These are phyloP conservation scores for Halophytophthora polymorphica DNA, from an alignment of 352 stramenopile genomes.

Conservation along the genomic window DNA sequence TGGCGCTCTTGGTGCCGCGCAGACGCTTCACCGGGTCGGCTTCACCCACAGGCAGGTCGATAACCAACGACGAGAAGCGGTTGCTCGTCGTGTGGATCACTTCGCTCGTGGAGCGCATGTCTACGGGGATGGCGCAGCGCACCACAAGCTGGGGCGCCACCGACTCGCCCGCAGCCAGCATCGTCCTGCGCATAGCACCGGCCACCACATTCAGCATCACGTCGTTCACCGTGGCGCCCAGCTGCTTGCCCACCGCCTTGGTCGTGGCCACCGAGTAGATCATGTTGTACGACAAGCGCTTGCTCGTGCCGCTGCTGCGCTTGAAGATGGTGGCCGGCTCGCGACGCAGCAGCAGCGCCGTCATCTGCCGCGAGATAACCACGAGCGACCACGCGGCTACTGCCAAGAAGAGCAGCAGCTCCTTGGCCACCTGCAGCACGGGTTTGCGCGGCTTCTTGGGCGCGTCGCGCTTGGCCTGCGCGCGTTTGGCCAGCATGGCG, in stretches of 20 bases:
- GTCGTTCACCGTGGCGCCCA: conserved; percentile 71
- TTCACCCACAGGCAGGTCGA: conserved; percentile 69
- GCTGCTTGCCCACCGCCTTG: conserved; percentile 71
- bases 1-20: conserved; percentile 37
- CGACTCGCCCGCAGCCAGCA: conserved; percentile 32
- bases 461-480: conserved; percentile 24
- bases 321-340: conserved; percentile 74
- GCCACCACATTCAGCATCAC: conserved; percentile 79
- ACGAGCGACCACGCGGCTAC: conserved; percentile 55
- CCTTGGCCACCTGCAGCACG: conserved; percentile 18
- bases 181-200: conserved; percentile 69
- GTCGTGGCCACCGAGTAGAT: conserved; percentile 66
- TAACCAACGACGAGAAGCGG: conserved; percentile 74
- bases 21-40: conserved; percentile 50
- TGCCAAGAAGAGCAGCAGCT: conserved; percentile 25
- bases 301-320: conserved; percentile 45
- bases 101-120: conserved; percentile 73
- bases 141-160: conserved; percentile 51
- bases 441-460: conserved; percentile 30
- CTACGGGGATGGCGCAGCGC: conserved; percentile 70
- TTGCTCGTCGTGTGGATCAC: conserved; percentile 62
- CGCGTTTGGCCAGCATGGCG: conserved; percentile 54
- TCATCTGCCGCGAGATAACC: conserved; percentile 55
- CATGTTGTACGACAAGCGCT: conserved; percentile 72
- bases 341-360: conserved; percentile 37